A percentile compares a stretch with the other conserved stretches of the same genome.
Evolutionary conservation across 2,329 filamentous ascomycete species (phyloP).

Genomic region (Beauveria caledonica): DNA sequence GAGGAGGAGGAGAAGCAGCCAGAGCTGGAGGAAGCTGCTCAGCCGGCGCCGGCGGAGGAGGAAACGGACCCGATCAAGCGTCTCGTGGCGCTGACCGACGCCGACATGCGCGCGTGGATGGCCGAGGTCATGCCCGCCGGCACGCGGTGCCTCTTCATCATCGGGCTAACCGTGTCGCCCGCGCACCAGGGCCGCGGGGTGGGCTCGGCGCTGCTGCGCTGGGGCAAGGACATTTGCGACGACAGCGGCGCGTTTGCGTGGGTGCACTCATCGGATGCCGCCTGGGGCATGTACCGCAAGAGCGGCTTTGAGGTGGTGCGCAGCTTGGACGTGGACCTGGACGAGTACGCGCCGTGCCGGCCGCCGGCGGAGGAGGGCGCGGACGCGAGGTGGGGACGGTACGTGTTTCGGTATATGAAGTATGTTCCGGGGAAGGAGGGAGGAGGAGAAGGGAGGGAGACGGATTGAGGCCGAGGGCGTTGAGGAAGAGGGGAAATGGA

Average conservation of each 20-base stretch:
- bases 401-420: slow-evolving; percentile 27
- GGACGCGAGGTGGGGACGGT: slow-evolving; percentile 23
- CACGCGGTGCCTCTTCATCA: slow-evolving; percentile 24
- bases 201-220: slow-evolving; percentile 24
- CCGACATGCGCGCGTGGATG: slow-evolving; percentile 25
- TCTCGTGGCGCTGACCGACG: slow-evolving; percentile 22
- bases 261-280: slow-evolving; percentile 28
- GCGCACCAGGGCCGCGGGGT: slow-evolving; percentile 23
- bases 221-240: slow-evolving; percentile 24
- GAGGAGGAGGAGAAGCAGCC: slow-evolving; percentile 7
- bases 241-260: slow-evolving; percentile 22
- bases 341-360: slow-evolving; percentile 22
- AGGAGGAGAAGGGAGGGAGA: neutral
- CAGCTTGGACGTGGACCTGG: slow-evolving; percentile 23
- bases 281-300: slow-evolving; percentile 22
- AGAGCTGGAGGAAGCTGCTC: neutral
- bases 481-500: neutral
- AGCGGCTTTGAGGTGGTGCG: slow-evolving; percentile 23
- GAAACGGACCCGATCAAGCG: slow-evolving; percentile 21
- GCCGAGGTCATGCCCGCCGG: slow-evolving; percentile 24
- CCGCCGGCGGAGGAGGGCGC: slow-evolving; percentile 19
- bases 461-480: neutral
- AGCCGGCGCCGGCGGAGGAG: neutral
- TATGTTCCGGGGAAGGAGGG: slow-evolving; percentile 13
- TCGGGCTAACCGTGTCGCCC: slow-evolving; percentile 24